Evolutionary conservation across 2,329 filamentous ascomycete genomes (phyloP).

Genomic region (Trichoderma arundinaceum): DNA sequence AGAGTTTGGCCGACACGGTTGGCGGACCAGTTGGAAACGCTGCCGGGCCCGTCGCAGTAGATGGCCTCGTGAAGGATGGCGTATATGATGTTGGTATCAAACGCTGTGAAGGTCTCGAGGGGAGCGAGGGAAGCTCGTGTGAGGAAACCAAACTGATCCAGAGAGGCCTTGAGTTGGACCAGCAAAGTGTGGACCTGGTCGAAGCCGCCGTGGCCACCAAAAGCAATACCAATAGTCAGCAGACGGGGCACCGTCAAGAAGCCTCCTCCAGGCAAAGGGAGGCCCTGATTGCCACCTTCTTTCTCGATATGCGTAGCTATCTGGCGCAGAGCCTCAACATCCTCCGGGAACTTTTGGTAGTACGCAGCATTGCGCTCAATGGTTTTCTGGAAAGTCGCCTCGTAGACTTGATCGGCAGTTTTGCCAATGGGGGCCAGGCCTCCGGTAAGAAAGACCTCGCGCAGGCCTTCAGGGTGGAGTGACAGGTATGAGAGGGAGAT

Average conservation of each 20-base stretch:
- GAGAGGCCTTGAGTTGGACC: conserved; percentile 71
- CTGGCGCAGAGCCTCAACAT: conserved; percentile 69
- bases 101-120: conserved; percentile 70
- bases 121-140: conserved; percentile 71
- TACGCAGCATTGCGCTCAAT: conserved; percentile 76
- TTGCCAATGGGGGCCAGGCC: conserved; percentile 79
- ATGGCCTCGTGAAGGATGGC: conserved; percentile 85
- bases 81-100: conserved; percentile 82
- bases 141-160: conserved; percentile 77
- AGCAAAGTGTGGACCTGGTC: conserved; percentile 77
- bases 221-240: conserved; percentile 75
- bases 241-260: conserved; percentile 74
- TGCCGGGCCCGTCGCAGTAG: conserved; percentile 73
- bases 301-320: conserved; percentile 69
- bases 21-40: conserved; percentile 76
- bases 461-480: conserved; percentile 75
- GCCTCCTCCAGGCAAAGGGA: conserved; percentile 74
- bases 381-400: conserved; percentile 71
- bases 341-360: conserved; percentile 84
- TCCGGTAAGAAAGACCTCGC: conserved; percentile 83
- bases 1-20: conserved; percentile 62
- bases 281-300: conserved; percentile 51
- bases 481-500: conserved; percentile 84
- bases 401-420: conserved; percentile 76
- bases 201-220: conserved; percentile 80